Percentiles rank a stretch among this genome's conserved stretches.
Conservation (phyloP, 2,329 filamentous ascomycete genomes). For the Pseudogymnoascus sp. region DNA sequence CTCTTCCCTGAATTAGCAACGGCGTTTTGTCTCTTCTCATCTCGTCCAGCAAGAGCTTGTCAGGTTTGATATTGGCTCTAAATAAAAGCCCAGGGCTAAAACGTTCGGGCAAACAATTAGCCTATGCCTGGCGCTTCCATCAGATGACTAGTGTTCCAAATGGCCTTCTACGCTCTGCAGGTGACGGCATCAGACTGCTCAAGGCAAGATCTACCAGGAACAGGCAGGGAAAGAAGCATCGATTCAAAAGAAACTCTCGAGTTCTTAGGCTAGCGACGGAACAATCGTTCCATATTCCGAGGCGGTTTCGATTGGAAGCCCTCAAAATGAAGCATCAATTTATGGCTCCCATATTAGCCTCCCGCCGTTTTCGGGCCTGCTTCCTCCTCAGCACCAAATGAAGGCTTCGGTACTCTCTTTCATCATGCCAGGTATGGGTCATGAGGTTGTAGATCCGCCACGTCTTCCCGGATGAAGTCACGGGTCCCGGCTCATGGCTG, state of each 20-base stretch:
- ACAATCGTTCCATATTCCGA: constrained; percentile 3
- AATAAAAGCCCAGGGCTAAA: not conserved
- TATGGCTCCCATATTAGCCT: constrained; percentile 2
- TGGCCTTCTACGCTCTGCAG: not conserved
- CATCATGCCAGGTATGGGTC: not conserved
- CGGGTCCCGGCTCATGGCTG: not conserved
- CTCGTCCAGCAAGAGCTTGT: not conserved
- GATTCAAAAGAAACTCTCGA: not conserved
- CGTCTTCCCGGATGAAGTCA: not conserved
- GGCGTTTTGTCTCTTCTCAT: not conserved
- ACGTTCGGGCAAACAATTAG: constrained; percentile 7
- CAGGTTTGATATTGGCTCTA: constrained; percentile 5
- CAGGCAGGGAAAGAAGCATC: not conserved
- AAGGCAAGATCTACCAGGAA: constrained; percentile 3
- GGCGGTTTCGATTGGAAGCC: not conserved
- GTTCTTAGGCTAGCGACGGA: not conserved
- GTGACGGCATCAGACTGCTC: not conserved
- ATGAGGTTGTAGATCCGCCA: constrained; percentile 6
- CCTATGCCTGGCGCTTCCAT: not conserved
- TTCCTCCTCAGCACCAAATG: not conserved
- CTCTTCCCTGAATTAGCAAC: not conserved
- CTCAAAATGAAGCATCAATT: constrained; percentile 5
- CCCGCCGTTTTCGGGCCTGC: constrained; percentile 4
- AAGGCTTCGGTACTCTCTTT: not conserved
- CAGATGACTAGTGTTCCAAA: constrained; percentile 4